A percentile compares a stretch with the other conserved stretches of the same genome.
Evolutionary conservation across 768 basidiomycete genomes (phyloP).

Genomic region (Kwoniella sp.): DNA sequence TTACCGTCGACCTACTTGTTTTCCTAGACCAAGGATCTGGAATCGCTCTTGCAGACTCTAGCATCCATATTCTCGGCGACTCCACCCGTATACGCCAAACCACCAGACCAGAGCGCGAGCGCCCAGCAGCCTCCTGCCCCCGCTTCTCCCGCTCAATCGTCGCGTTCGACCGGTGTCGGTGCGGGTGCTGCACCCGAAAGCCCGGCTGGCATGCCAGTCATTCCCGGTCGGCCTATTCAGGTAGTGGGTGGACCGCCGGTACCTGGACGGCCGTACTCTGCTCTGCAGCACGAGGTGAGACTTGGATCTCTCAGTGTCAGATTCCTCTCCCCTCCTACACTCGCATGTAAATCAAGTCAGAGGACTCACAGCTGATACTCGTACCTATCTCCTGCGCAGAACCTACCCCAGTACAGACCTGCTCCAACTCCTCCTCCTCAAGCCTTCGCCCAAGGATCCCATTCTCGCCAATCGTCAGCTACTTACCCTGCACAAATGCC

Average conservation of each 20-base stretch:
- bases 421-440: slow-evolving; percentile 52
- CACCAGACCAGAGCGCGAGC: slow-evolving; percentile 36
- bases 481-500: slow-evolving; percentile 23
- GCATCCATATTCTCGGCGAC: slow-evolving; percentile 78
- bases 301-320: background rate
- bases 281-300: slow-evolving; percentile 5
- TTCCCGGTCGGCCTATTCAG: background rate
- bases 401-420: slow-evolving; percentile 48
- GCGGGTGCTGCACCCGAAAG: background rate
- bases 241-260: background rate
- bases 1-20: no score
- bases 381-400: slow-evolving; percentile 11
- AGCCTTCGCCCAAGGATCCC: slow-evolving; percentile 44
- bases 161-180: background rate
- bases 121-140: slow-evolving; percentile 5
- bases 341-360: no score
- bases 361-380: no score
- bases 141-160: slow-evolving; percentile 22
- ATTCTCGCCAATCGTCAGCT: slow-evolving; percentile 33
- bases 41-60: slow-evolving; percentile 72
- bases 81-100: slow-evolving; percentile 86
- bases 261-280: background rate
- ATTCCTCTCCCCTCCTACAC: no score
- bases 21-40: slow-evolving; percentile 84
- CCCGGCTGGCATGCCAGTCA: slow-evolving; percentile 5